phyloP scores from a whole-genome alignment of 495 filamentous ascomycete species.

The Penicillium ochrochloron region DNA sequence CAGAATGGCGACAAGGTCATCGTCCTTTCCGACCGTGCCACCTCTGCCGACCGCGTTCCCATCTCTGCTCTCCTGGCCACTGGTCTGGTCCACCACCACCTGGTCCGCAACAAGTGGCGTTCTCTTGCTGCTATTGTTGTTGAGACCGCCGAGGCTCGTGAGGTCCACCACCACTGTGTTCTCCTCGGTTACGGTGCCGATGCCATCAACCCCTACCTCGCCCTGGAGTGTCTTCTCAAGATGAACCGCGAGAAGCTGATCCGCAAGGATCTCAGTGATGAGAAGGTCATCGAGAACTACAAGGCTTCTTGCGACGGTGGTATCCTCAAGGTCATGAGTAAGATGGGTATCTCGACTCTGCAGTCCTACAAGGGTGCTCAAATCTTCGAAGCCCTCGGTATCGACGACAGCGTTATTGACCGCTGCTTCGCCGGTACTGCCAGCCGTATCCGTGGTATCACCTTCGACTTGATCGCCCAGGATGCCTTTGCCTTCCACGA shows the following conservation, averaged over 20 bases:
- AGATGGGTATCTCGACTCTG: slow-evolving; percentile 99
- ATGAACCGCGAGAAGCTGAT: slow-evolving; percentile 96
- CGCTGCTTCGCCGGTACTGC: slow-evolving; percentile 96
- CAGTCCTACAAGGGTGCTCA: slow-evolving; percentile 99
- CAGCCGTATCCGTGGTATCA: slow-evolving; percentile 93
- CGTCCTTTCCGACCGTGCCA: slow-evolving; percentile 88
- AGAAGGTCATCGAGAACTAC: slow-evolving; percentile 92
- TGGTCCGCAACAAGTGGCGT: slow-evolving; percentile 96
- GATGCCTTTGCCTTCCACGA: slow-evolving; percentile 98
- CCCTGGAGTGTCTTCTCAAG: slow-evolving; percentile 98
- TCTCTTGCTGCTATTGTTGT: slow-evolving; percentile 86
- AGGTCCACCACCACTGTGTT: slow-evolving; percentile 99
- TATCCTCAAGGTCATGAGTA: slow-evolving; percentile 99
- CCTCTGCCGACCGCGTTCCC: slow-evolving; percentile 79
- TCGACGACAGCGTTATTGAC: slow-evolving; percentile 94
- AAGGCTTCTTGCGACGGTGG: slow-evolving; percentile 97
- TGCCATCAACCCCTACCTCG: slow-evolving; percentile 95
- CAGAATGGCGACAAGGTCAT: slow-evolving; percentile 85
- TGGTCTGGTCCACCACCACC: slow-evolving; percentile 95
- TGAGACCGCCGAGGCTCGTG: slow-evolving; percentile 95
- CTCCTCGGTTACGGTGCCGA: slow-evolving; percentile 95
- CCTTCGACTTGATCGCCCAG: slow-evolving; percentile 93
- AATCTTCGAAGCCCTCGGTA: slow-evolving; percentile 98
- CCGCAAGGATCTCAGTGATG: slow-evolving; percentile 83
- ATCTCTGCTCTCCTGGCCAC: slow-evolving; percentile 90